Conservation (phyloP, 2,329 filamentous ascomycete genomes). For the Chalara sp. region DNA sequence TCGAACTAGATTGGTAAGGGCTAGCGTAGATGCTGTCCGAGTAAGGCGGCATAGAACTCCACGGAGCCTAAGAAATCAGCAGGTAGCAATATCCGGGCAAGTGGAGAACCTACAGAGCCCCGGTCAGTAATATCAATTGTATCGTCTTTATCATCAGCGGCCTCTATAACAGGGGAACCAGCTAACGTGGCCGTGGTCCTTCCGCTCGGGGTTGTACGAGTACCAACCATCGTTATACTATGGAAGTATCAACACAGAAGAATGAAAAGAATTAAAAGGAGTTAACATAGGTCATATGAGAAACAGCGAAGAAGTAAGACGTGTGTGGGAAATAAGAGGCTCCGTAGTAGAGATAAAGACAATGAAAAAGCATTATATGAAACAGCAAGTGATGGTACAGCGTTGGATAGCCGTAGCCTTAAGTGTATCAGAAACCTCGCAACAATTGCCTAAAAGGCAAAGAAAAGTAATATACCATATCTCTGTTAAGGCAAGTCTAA, state of each 20-base stretch:
- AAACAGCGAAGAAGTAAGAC: too few species aligned
- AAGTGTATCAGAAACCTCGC: too few species aligned
- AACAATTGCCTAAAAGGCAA: too few species aligned
- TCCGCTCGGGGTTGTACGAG: slow-evolving; percentile 1
- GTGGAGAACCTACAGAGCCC: slow-evolving; percentile 3
- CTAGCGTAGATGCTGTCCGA: not conserved
- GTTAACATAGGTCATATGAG: not conserved
- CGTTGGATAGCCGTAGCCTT: too few species aligned
- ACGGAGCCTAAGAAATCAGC: slow-evolving; percentile 1
- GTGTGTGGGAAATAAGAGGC: too few species aligned
- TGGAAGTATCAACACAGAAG: too few species aligned
- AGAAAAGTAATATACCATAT: too few species aligned
- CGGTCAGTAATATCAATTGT: slow-evolving; percentile 1
- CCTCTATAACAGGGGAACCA: not conserved
- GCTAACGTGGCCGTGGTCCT: slow-evolving; percentile 1
- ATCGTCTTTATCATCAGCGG: slow-evolving; percentile 1
- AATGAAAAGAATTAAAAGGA: too few species aligned
- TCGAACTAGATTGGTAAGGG: slow-evolving; percentile 3
- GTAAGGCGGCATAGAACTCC: slow-evolving; percentile 2
- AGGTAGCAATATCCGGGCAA: not conserved
- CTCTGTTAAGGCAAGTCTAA: too few species aligned
- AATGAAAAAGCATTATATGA: too few species aligned
- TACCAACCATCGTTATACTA: slow-evolving; percentile 1
- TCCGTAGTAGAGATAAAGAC: too few species aligned
- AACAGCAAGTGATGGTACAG: too few species aligned